Evolutionary conservation across 495 filamentous ascomycete species (phyloP).

Genomic region (Aspergillus avenaceus): DNA sequence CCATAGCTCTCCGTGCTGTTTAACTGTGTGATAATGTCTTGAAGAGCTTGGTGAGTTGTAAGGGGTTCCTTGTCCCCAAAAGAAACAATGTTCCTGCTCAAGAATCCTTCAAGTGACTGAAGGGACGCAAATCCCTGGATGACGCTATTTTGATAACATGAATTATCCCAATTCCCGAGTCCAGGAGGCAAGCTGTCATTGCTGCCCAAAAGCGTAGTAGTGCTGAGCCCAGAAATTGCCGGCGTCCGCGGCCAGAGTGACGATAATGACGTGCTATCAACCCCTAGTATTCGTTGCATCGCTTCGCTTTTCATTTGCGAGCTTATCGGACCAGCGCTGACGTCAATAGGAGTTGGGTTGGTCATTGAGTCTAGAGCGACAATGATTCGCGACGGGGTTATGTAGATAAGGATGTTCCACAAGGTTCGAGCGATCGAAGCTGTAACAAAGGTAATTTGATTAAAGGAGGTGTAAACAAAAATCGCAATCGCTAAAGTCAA

Average conservation of each 20-base stretch:
- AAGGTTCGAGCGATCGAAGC: conserved; percentile 28
- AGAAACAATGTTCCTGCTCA: conserved; percentile 43
- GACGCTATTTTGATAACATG: conserved; percentile 97
- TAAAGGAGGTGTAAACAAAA: conserved; percentile 24
- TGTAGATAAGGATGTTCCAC: conserved; percentile 61
- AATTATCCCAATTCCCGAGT: conserved; percentile 87
- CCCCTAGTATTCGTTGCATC: conserved; percentile 61
- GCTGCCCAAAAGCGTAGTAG: conserved; percentile 34
- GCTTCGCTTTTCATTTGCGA: conserved; percentile 58
- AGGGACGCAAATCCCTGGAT: conserved; percentile 83
- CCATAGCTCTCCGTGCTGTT: conserved; percentile 65
- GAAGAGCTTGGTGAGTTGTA: conserved; percentile 54
- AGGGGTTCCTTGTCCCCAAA: conserved; percentile 33
- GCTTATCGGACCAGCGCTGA: conserved; percentile 17
- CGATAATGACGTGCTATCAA: conserved; percentile 53
- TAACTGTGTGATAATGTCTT: conserved; percentile 59
- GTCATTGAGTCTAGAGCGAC: conserved; percentile 51
- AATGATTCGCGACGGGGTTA: conserved; percentile 57
- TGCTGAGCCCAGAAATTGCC: conserved; percentile 39
- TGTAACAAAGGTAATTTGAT: conserved; percentile 25
- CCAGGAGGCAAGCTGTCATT: conserved; percentile 59
- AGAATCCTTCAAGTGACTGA: conserved; percentile 50
- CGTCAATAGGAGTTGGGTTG: conserved; percentile 19
- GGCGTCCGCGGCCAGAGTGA: conserved; percentile 44
- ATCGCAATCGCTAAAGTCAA: conserved; percentile 20